These are phyloP conservation scores for Amphibolis antarctica DNA, from an alignment of 106 monocot species.

Conservation along the genomic window DNA sequence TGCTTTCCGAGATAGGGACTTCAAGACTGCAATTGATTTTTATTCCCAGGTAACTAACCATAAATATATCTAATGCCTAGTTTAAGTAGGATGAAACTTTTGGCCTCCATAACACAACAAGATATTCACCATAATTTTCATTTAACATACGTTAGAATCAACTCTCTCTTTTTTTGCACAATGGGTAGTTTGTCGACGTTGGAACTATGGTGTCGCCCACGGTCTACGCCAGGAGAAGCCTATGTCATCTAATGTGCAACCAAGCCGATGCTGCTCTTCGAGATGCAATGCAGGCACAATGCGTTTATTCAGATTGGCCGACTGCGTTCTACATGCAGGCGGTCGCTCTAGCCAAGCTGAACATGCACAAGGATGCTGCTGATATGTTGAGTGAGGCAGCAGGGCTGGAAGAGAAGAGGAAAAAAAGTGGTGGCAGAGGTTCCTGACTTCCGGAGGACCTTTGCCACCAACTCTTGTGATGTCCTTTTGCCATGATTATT, in stretches of 20 bases:
- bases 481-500: no score
- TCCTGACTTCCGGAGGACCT: no score
- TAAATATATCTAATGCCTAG: neutral
- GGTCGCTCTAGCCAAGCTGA: conserved; percentile 44
- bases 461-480: no score
- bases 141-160: no score
- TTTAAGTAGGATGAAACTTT: no score
- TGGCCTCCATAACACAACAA: no score
- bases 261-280: conserved; percentile 53
- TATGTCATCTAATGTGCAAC: conserved; percentile 55
- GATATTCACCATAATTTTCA: no score
- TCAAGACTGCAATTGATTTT: conserved; percentile 80
- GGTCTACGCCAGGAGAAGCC: conserved; percentile 47
- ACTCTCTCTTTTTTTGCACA: neutral
- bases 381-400: conserved; percentile 66
- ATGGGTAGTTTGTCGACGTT: conserved; percentile 46
- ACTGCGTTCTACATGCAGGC: conserved; percentile 76
- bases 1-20: conserved; percentile 85
- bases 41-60: conserved; percentile 64
- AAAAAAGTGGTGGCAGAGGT: conserved; percentile 23
- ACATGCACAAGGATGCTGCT: conserved; percentile 46
- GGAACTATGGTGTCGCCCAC: conserved; percentile 66
- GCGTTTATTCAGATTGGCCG: conserved; percentile 52
- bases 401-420: conserved; percentile 40
- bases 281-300: conserved; percentile 69